Evolutionary conservation across 768 basidiomycete genomes (phyloP), one percentile per base, ranked within the genome.

Genomic region (Leccinellum albellum): DNA sequence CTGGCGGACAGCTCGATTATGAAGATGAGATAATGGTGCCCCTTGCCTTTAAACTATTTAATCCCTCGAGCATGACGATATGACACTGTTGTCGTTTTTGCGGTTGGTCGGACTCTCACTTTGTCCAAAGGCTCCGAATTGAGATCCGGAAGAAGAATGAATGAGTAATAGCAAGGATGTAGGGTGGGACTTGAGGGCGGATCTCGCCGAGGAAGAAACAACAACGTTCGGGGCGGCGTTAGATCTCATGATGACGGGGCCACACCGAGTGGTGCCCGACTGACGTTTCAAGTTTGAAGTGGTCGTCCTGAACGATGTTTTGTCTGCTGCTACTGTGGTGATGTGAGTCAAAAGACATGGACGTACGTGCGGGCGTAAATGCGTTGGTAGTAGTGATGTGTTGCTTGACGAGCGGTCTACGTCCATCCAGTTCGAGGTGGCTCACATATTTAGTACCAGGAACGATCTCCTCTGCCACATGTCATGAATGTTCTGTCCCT

Each of bases 161-260:
- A 42, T 42, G 20, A 42, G 20, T 37, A 42, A 42, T 42, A 42
- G 40, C 20, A 42, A 42, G 40, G 14, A 37, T 21, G 51, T 52
- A 42, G 21, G 33, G 54, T 46, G 56, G 61, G 54, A 69, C 58
- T 54, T 66, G 67, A 61, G 66, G 55, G 53, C 66, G 66, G 66
- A 67, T 69, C 66, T 67, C 67, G n/a, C 61, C 61, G 54, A 51
- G 53, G 44, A 42, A 42, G 40, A 42, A 42, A 42, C 40, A n/a
- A 47, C 23, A 42, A 50, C 47, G 46, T 57, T 66, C 60, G 44
- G 17, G 42, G 62, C 66, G 67, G 66, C 62, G 54, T 58, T 69
- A 58, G 45, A 23, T 23, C 15, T 23, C 14, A 46, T 42, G 20
- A 42, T 42, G 40, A 42, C 40, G 57, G 55, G 28, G 26, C 26